Conservation (phyloP, 1,284 basidiomycete species). For the Salmacisia buchloeana region DNA sequence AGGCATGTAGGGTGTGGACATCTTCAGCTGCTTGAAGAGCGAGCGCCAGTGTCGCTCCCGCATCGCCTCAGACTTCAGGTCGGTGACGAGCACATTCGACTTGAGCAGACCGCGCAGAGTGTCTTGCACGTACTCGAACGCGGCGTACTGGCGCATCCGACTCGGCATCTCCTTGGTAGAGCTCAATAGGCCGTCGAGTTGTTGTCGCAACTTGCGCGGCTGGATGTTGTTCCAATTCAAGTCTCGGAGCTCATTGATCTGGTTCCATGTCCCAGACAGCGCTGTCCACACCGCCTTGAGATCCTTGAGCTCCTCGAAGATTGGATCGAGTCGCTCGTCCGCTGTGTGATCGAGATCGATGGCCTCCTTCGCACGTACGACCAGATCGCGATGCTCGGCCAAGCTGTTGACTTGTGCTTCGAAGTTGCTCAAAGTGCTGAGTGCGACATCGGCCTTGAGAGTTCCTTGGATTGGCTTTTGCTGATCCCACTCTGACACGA, state of each 20-base stretch:
- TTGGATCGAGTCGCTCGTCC: constrained; percentile 84
- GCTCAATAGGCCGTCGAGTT: constrained; percentile 77
- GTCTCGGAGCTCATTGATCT: constrained; percentile 82
- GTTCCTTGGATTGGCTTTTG: constrained; percentile 91
- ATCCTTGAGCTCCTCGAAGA: constrained; percentile 90
- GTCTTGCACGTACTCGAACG: constrained; percentile 97
- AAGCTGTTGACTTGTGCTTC: constrained; percentile 82
- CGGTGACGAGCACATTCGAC: constrained; percentile 78
- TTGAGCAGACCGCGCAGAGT: constrained; percentile 78
- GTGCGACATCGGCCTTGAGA: constrained; percentile 88
- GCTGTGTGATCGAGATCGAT: constrained; percentile 84
- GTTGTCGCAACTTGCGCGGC: constrained; percentile 87
- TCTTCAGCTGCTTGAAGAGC: constrained; percentile 81
- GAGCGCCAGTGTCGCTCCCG: constrained; percentile 98
- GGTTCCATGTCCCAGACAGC: constrained; percentile 91
- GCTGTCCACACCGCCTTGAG: constrained; percentile 99
- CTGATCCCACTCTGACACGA: constrained; percentile 88
- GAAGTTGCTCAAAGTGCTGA: constrained; percentile 90
- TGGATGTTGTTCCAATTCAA: constrained; percentile 78
- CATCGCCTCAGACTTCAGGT: constrained; percentile 93
- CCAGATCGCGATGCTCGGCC: constrained; percentile 86
- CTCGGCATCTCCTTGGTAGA: constrained; percentile 98
- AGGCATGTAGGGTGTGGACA: constrained; percentile 47
- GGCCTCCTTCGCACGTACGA: constrained; percentile 92
- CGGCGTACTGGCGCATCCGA: constrained; percentile 96